Conservation (phyloP, 768 basidiomycete genomes). For the Artomyces pyxidatus region DNA sequence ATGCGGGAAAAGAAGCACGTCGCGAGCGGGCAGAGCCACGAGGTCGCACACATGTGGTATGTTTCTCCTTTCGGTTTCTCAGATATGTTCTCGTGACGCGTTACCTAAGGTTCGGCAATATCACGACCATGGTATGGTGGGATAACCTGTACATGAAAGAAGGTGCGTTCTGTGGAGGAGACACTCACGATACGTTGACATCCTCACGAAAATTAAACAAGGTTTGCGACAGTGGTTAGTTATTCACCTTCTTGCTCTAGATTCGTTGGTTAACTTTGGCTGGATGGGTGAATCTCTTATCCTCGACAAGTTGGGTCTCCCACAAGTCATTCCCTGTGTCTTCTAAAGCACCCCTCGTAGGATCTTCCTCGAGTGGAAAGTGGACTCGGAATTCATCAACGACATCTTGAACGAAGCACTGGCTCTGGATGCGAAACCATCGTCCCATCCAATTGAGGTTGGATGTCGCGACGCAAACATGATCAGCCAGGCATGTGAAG, state of each 20-base stretch:
- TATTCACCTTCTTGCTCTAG: constrained; percentile 9
- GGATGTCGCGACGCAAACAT: constrained; percentile 80
- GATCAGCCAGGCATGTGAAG: constrained; percentile 55
- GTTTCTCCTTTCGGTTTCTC: neutral
- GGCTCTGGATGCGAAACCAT: constrained; percentile 71
- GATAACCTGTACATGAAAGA: constrained; percentile 77
- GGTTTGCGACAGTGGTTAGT: constrained; percentile 70
- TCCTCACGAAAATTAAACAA: constrained; percentile 29
- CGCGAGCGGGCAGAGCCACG: constrained; percentile 73
- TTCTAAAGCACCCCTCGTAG: constrained; percentile 24
- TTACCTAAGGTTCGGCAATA: constrained; percentile 71
- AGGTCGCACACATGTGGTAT: constrained; percentile 78
- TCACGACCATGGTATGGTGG: constrained; percentile 94
- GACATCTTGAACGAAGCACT: constrained; percentile 70
- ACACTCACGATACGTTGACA: constrained; percentile 5
- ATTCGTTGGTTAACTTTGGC: constrained; percentile 6
- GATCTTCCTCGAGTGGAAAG: constrained; percentile 81
- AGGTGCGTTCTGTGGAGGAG: constrained; percentile 57
- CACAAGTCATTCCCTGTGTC: neutral
- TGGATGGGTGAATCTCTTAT: constrained; percentile 44
- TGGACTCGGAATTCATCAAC: constrained; percentile 76
- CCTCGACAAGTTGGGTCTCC: constrained; percentile 1
- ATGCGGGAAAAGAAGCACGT: constrained; percentile 72
- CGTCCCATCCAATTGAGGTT: constrained; percentile 91
- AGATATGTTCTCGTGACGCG: neutral